Evolutionary conservation across 2,329 filamentous ascomycete species (phyloP).

Genomic region (Dactylellina leptospora): DNA sequence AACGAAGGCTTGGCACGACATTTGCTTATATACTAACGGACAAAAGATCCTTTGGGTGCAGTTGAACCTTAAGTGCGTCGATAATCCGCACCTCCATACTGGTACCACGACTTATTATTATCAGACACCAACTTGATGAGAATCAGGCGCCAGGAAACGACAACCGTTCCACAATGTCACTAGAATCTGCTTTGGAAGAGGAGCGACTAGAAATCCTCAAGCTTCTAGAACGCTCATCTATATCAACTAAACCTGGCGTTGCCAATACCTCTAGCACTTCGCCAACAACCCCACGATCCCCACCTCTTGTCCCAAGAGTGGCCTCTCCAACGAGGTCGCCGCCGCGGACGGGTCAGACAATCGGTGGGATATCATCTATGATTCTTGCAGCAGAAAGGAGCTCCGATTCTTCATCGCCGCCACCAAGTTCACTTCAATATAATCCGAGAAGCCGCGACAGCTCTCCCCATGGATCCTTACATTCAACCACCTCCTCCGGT

Average conservation of each 20-base stretch:
- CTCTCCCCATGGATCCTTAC: slow-evolving; percentile 67
- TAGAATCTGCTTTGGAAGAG: slow-evolving; percentile 79
- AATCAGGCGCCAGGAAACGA: too few species aligned
- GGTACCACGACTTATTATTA: neutral
- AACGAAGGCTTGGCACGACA: neutral
- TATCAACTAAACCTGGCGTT: slow-evolving; percentile 52
- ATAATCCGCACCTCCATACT: neutral
- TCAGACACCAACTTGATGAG: too few species aligned
- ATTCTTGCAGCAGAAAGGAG: slow-evolving; percentile 56
- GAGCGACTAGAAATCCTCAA: slow-evolving; percentile 78
- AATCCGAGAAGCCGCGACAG: slow-evolving; percentile 51
- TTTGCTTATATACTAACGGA: too few species aligned
- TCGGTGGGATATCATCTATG: slow-evolving; percentile 67
- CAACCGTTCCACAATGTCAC: slow-evolving; percentile 73
- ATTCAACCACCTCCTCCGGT: slow-evolving; percentile 62
- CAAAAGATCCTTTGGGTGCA: neutral
- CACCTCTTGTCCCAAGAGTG: slow-evolving; percentile 61
- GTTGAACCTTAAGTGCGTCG: neutral
- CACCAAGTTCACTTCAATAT: slow-evolving; percentile 28
- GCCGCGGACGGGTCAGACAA: slow-evolving; percentile 28
- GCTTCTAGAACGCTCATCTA: slow-evolving; percentile 68
- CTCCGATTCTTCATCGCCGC: slow-evolving; percentile 40
- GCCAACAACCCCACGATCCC: slow-evolving; percentile 53
- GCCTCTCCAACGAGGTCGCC: slow-evolving; percentile 59
- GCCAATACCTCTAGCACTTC: slow-evolving; percentile 55